Conservation (phyloP, 1,284 basidiomycete genomes). For the Tetrapyrgos nigripes region DNA sequence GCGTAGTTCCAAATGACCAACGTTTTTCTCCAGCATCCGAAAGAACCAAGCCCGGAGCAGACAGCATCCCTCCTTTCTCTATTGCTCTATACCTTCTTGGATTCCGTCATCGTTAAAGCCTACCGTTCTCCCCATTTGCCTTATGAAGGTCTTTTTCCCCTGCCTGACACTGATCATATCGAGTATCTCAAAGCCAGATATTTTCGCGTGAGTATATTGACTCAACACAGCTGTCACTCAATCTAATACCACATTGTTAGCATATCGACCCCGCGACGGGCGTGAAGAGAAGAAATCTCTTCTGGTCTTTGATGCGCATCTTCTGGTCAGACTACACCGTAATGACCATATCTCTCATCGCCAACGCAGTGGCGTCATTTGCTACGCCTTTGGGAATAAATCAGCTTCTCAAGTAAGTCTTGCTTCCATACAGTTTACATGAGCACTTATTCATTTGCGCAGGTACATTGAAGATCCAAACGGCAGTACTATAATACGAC, state of each 20-base stretch:
- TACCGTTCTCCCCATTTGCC: slow-evolving; percentile 35
- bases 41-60: slow-evolving; percentile 57
- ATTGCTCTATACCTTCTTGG: slow-evolving; percentile 55
- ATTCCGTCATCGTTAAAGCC: slow-evolving; percentile 44
- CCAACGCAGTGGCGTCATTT: slow-evolving; percentile 31
- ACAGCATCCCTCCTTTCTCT: slow-evolving; percentile 56
- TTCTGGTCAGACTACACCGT: slow-evolving; percentile 43
- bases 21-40: slow-evolving; percentile 34
- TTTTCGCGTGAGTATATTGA: slow-evolving; percentile 38
- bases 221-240: slow-evolving; percentile 24
- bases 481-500: slow-evolving; percentile 40
- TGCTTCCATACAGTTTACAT: background rate
- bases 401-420: slow-evolving; percentile 24
- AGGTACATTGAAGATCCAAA: slow-evolving; percentile 53
- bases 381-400: slow-evolving; percentile 49
- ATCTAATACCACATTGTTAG: slow-evolving; percentile 19
- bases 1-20: background rate
- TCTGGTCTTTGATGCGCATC: slow-evolving; percentile 24
- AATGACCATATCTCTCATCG: slow-evolving; percentile 19
- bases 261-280: slow-evolving; percentile 3
- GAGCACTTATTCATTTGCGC: background rate
- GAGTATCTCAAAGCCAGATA: slow-evolving; percentile 29
- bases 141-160: slow-evolving; percentile 46
- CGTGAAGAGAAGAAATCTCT: slow-evolving; percentile 31
- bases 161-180: slow-evolving; percentile 54